Evolutionary conservation across 768 basidiomycete species (phyloP), one percentile per base, ranked within the genome.

Genomic region (Cyclocybe aegerita): DNA sequence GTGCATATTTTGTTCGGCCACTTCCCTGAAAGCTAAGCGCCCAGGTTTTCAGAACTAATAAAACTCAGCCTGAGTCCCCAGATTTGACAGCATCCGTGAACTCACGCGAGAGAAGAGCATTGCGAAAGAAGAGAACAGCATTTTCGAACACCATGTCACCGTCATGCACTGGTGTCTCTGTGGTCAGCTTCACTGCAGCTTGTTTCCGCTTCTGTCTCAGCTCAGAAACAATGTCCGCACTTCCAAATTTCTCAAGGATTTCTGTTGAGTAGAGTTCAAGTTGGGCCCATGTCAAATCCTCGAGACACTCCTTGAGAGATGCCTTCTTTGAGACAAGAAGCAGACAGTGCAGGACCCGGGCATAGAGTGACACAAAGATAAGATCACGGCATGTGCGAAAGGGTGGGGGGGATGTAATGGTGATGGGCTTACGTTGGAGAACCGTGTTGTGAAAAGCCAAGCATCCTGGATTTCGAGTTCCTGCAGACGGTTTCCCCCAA

Each of bases 301-400:
- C 36, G 0, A 51, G 36, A 45, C 68, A 70, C 1, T 58, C 56
- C 0, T 62, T 62, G 0, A 68, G 41, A 0, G 55, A 46, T 0
- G 37, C 7, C 3, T 12, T 11, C 4, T 50, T 49, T 1, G 63
- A 63, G 0, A 73, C 66, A 1, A 57, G 46, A 0, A 69, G 58
- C 0, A 74, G 54, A 53, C 68, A 70, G 43, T 68, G 63, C 1
- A 71, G 61, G 5, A 71, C 48, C 1, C 65, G 62, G 0, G 70
- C 66, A 56, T 67, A 70, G 1, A 72, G 61, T 0, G 65, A 68
- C 17, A 65, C 57, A 46, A 71, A 68, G 1, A 71, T 48, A 0
- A 75, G 62, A 43, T 73, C 70, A 6, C 69, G 69, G 46, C 65
- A 70, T 4, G 53, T 59, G 0, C 67, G 65, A 43, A 72, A 68